Evolutionary conservation across 2,329 filamentous ascomycete species (phyloP).

Genomic region (Pseudogymnoascus sp.): DNA sequence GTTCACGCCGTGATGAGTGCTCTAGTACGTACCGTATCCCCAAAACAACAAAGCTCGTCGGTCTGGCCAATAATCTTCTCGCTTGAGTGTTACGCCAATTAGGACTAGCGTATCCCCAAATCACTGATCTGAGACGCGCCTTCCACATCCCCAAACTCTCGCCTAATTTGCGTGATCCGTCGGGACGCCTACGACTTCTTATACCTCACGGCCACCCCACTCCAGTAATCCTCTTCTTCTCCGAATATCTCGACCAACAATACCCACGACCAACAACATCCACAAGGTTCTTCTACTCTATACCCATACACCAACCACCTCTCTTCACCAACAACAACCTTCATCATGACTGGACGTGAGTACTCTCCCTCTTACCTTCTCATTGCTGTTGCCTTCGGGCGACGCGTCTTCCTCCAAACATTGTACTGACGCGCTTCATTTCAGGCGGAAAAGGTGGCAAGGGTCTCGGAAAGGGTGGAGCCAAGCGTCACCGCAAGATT

Average conservation of each 20-base stretch:
- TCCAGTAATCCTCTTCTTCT: conserved; percentile 1
- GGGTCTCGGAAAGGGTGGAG: conserved; percentile 95
- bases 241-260: not conserved
- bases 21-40: not conserved
- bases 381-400: conserved; percentile 10
- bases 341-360: conserved; percentile 54
- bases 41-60: not conserved
- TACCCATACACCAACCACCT: conserved; percentile 10
- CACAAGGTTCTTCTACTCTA: conserved; percentile 8
- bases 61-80: not conserved
- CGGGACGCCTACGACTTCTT: conserved; percentile 15
- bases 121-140: conserved; percentile 2
- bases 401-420: conserved; percentile 20
- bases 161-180: conserved; percentile 19
- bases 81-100: not conserved
- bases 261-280: conserved; percentile 13
- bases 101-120: not conserved
- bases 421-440: conserved; percentile 38
- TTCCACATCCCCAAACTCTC: conserved; percentile 10
- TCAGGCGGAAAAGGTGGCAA: conserved; percentile 91
- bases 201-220: conserved; percentile 13
- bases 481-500: conserved; percentile 99
- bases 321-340: conserved; percentile 25
- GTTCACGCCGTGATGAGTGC: not conserved
- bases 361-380: conserved; percentile 19